Evolutionary conservation across 164 flowering plant genomes (phyloP).

Genomic region (Nymphaea colorata): DNA sequence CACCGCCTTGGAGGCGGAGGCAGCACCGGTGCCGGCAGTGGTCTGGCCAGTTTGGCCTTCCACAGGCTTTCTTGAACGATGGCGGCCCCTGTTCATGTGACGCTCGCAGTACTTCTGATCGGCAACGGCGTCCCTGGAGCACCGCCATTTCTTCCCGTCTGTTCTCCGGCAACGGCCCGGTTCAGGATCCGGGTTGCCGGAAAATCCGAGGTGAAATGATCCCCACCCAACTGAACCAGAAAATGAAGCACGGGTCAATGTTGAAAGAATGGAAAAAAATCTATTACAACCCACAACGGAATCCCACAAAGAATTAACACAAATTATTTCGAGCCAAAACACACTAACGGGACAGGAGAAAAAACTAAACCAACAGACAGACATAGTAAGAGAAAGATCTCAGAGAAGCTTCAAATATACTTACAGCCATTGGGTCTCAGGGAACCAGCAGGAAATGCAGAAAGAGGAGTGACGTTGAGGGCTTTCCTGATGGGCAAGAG

Average conservation of each 20-base stretch:
- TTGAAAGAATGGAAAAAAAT: background rate
- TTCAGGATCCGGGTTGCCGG: slow-evolving; percentile 79
- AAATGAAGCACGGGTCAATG: background rate
- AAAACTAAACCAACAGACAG: background rate
- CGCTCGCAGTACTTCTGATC: slow-evolving; percentile 96
- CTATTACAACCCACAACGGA: no score
- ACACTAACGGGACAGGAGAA: no score
- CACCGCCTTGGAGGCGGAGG: background rate
- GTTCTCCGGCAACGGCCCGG: slow-evolving; percentile 95
- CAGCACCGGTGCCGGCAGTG: slow-evolving; percentile 6
- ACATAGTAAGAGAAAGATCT: background rate
- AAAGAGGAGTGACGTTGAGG: slow-evolving; percentile 41
- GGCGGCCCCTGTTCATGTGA: slow-evolving; percentile 95
- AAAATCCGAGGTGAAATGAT: slow-evolving; percentile 73
- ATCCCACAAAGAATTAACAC: background rate
- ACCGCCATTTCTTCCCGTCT: slow-evolving; percentile 99
- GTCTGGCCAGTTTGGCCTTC: slow-evolving; percentile 89
- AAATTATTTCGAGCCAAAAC: background rate
- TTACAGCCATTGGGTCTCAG: slow-evolving; percentile 55
- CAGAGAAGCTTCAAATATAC: slow-evolving; percentile 3
- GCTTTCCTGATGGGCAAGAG: slow-evolving; percentile 64
- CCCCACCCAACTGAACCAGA: slow-evolving; percentile 72
- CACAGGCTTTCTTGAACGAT: slow-evolving; percentile 99
- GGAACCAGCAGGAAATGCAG: slow-evolving; percentile 34
- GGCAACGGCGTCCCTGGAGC: slow-evolving; percentile 86